Percentiles rank a stretch among this genome's conserved stretches.
phyloP scores from a whole-genome alignment of 1,284 basidiomycete species.

The Exobasidium cylindrosporum region DNA sequence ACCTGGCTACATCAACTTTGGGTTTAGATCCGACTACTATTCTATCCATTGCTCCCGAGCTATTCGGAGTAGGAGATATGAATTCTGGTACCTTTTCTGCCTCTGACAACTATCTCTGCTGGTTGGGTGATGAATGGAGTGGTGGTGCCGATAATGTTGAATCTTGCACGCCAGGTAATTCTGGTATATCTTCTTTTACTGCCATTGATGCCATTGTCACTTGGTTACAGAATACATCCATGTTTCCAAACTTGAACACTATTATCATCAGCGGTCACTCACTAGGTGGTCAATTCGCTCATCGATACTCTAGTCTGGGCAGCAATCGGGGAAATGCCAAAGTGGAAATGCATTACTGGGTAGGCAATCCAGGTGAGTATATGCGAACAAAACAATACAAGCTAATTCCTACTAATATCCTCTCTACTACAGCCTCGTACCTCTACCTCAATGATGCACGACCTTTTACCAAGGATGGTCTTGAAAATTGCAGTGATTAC shows the following conservation, averaged over 20 bases:
- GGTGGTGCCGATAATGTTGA: neutral
- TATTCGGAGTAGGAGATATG: constrained; percentile 2
- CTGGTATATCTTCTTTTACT: constrained; percentile 27
- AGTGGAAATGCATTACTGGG: constrained; percentile 4
- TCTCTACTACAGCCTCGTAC: neutral
- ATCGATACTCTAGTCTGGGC: constrained; percentile 35
- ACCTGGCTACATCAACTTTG: neutral
- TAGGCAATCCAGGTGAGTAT: constrained; percentile 3
- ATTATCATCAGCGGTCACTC: constrained; percentile 46
- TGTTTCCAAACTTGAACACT: constrained; percentile 35
- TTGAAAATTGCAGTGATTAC: neutral
- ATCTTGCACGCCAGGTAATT: constrained; percentile 11
- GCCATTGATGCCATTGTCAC: constrained; percentile 38
- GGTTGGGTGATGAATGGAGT: constrained; percentile 8
- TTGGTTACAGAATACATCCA: constrained; percentile 30
- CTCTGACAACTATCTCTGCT: constrained; percentile 6
- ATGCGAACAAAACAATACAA: neutral
- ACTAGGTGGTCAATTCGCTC: constrained; percentile 45
- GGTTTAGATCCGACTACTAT: constrained; percentile 1
- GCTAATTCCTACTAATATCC: neutral
- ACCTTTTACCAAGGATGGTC: neutral
- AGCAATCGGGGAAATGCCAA: constrained; percentile 7
- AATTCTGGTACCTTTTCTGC: neutral
- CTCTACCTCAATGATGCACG: constrained; percentile 6
- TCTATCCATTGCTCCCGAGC: constrained; percentile 5